These are phyloP conservation scores for Pleurotus giganteus DNA, from an alignment of 768 basidiomycete genomes.

Conservation along the genomic window DNA sequence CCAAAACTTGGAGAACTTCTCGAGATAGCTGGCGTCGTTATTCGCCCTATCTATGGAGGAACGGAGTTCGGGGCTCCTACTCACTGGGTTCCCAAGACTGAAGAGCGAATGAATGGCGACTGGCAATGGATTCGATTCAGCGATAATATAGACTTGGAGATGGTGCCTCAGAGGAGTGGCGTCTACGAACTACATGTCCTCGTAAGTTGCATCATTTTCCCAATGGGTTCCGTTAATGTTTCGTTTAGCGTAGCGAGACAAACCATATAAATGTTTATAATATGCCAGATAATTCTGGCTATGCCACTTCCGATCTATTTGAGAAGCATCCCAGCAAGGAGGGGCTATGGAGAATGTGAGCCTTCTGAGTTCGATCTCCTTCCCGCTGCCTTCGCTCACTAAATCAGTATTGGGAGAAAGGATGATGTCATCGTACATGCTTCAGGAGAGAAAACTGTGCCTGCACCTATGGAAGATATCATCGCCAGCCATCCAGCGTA, in stretches of 20 bases:
- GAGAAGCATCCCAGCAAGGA: conserved; percentile 40
- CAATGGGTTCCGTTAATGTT: conserved; percentile 8
- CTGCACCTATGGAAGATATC: conserved; percentile 26
- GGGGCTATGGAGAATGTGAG: conserved; percentile 42
- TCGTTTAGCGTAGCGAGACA: conserved; percentile 15
- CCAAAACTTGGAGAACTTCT: conserved; percentile 32
- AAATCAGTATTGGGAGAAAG: conserved; percentile 34
- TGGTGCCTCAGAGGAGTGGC: conserved; percentile 28
- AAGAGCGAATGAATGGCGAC: conserved; percentile 17
- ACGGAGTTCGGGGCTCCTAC: conserved; percentile 32
- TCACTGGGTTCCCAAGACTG: conserved; percentile 13
- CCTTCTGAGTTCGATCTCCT: background rate
- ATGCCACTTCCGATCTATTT: conserved; percentile 43
- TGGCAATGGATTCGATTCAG: conserved; percentile 31
- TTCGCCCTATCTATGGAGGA: conserved; percentile 32
- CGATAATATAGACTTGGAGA: conserved; percentile 19
- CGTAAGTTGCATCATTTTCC: conserved; percentile 14
- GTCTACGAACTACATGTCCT: conserved; percentile 30
- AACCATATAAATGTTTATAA: conserved; percentile 25
- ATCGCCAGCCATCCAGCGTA: conserved; percentile 23
- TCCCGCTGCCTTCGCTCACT: background rate
- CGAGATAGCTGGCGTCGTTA: conserved; percentile 29
- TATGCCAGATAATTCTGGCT: conserved; percentile 32
- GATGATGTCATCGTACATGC: conserved; percentile 28
- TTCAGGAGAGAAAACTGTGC: conserved; percentile 29